These are phyloP conservation scores for Ecytonucleospora hepatopenaei DNA, from an alignment of 371 early-diverging fungal species.

Conservation along the genomic window DNA sequence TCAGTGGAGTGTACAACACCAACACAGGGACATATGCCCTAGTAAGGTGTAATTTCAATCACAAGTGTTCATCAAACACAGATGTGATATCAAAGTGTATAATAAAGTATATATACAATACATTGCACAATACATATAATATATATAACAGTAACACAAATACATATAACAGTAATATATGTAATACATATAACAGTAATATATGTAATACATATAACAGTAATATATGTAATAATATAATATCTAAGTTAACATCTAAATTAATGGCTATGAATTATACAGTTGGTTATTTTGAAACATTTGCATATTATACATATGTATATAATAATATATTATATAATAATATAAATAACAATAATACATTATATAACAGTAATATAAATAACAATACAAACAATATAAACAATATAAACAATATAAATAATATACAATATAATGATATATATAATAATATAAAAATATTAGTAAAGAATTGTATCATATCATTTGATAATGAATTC, in stretches of 20 bases:
- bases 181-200: background rate
- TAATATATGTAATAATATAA: background rate
- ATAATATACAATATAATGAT: too few relatives aligned
- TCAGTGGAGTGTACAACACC: slow-evolving; percentile 43
- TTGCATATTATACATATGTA: slow-evolving; percentile 25
- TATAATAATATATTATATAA: slow-evolving; percentile 5
- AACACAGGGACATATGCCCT: slow-evolving; percentile 48
- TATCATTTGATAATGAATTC: background rate
- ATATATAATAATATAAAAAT: background rate
- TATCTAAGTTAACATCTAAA: background rate
- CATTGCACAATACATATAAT: background rate
- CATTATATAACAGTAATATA: background rate
- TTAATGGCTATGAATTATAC: slow-evolving; percentile 22
- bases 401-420: background rate
- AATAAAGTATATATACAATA: background rate
- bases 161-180: background rate
- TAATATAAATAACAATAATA: background rate
- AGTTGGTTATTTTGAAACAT: slow-evolving; percentile 30
- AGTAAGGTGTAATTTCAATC: slow-evolving; percentile 47
- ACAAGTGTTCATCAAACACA: slow-evolving; percentile 49
- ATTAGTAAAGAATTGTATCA: background rate
- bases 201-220: background rate
- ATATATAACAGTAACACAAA: too few relatives aligned
- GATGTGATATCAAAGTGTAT: background rate
- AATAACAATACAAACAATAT: background rate